Base-by-base conservation (phyloP, 495 filamentous ascomycete genomes). In the Penicillium paxilli region DNA sequence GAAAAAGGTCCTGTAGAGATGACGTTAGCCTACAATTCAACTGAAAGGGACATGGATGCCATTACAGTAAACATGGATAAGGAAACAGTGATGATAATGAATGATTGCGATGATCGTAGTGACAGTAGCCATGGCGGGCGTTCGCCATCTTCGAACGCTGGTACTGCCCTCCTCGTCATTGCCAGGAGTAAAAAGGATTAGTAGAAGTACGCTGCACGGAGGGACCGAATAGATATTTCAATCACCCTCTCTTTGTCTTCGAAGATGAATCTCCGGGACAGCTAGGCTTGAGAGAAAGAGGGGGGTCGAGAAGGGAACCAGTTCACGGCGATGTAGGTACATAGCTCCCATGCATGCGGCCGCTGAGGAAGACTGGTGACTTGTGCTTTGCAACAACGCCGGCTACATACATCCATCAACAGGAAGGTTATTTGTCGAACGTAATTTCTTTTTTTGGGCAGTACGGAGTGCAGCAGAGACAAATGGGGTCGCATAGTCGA, bases 1-100 rank as follows among this genome's bases (percentile, higher is more conserved):
- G 40, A 42, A 42, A 42, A 14, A 42, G 40, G 23, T 42, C 40
- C 40, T 42, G 10, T 42, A 23, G 3, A 14, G 17, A n/a, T n/a
- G 10, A 5, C 10, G 9, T 38, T 38, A 38, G 35, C 9, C 9
- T 16, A 5, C 2, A 5, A 19, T 3, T 1, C 16, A n/a, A n/a
- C n/a, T n/a, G n/a, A n/a, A n/a, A n/a, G n/a, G n/a, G n/a, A n/a
- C n/a, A n/a, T n/a, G n/a, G n/a, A n/a, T n/a, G n/a, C n/a, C n/a
- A n/a, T 65, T 64, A 88, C 83, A 0, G 82, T 85, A 65, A 89
- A 89, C 1, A 83, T 75, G 16, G 80, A 86, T 32, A 85, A 71
- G 47, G 77, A 82, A 11, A 87, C 79, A 11, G 86, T 86, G 32
- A 69, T 67, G 41, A 86, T 57, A 42, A 87, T 87, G 63, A 87